Base-by-base conservation (phyloP, 768 basidiomycete species). In the Hydnomerulius pinastri region DNA sequence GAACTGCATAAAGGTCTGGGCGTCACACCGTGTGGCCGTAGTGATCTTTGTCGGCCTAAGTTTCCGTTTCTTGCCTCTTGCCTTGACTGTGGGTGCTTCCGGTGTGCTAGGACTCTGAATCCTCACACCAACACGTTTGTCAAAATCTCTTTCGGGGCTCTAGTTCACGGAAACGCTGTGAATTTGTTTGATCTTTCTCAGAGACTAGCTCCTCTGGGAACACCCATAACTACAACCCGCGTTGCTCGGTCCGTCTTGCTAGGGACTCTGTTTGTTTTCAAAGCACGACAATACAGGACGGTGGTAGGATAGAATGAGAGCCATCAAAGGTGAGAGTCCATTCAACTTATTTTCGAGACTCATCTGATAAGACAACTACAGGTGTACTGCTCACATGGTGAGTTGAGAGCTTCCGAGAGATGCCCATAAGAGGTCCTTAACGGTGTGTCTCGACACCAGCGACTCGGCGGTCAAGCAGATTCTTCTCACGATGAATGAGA, bases 381-480 rank as follows among this genome's bases (percentile, higher is more conserved):
- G 86, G 86, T 42, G 70, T 86, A 40, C 77, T 87, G 58, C 70
- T 89, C 55, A 85, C 81, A 51, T 87, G 86, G 86, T 86, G 44
- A 56, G 78, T 61, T 21, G 9, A 6, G 21, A 28, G 17, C 29
- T 50, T 37, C 4, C 20, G 25, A 36, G 17, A 25, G 7, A 23
- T 25, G 32, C 38, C 23, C 27, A 18, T 24, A 25, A 48, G 23
- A 10, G n/a, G 21, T 17, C 32, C 20, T 35, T 43, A 17, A 56
- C 24, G n/a, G n/a, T 51, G 24, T 15, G 11, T 18, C 36, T 24
- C 21, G 29, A 17, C 13, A 4, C 21, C 60, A 92, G 92, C 62
- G 92, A 94, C 66, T 83, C 90, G 2, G 91, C 90, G 1, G 92
- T 94, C 52, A 94, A 93, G 69, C 90, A 92, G 64, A 91, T 93